Evolutionary conservation across 75 land plant species (phyloP), one percentile per base, ranked within the genome.

Genomic region (Picea sitchensis): DNA sequence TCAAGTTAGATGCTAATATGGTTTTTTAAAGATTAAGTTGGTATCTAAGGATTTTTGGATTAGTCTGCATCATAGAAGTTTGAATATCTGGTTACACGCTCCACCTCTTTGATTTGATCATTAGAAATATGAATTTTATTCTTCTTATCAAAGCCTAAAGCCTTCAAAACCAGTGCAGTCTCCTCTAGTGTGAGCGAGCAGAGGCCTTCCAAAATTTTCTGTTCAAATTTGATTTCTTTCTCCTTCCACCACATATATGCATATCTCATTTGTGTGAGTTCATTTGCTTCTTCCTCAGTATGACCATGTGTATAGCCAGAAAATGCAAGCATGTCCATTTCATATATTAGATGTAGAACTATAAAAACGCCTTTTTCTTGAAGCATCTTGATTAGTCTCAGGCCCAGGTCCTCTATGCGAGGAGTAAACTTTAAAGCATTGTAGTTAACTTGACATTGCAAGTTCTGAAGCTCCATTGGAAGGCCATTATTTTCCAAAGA

Each of bases 211-310:
- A 82, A 78, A 80, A 96, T 84, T 81, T 78, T 96, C 61, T 86
- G 78, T 77, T 90, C 91, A 54, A 96, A 90, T 3, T 73, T 80
- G 59, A 96, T 96, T 73, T 89, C 96, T 80, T 96, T 93, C 64
- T 93, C 96, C 72, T 95, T 91, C 98, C 98, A 96, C 94, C 96
- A 91, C 26, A 90, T n/a, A n/a, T n/a, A n/a, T n/a, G n/a, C n/a
- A n/a, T n/a, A n/a, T n/a, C n/a, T n/a, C n/a, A n/a, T n/a, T n/a
- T n/a, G n/a, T n/a, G n/a, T n/a, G n/a, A n/a, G n/a, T n/a, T n/a
- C n/a, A n/a, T n/a, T n/a, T n/a, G n/a, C n/a, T n/a, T n/a, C n/a
- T n/a, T n/a, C n/a, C n/a, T n/a, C n/a, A n/a, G n/a, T n/a, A 86
- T 94, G 92, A 34, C 96, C 96, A 81, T 88, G 88, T 21, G 92